These are phyloP conservation scores for Nasturtium officinale DNA, from an alignment of 345 rosid species.

Conservation along the genomic window DNA sequence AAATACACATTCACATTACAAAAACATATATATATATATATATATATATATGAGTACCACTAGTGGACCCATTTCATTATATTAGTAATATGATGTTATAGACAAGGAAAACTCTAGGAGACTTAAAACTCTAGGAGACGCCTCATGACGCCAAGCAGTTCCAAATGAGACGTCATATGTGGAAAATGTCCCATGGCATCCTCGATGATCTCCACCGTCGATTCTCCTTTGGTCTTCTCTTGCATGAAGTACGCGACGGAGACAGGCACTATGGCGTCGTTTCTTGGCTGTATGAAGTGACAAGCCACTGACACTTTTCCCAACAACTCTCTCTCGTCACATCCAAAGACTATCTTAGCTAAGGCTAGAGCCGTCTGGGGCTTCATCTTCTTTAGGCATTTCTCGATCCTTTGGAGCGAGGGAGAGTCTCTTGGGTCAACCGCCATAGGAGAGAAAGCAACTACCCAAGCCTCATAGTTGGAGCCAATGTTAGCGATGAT, in stretches of 20 bases:
- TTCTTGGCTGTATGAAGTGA: conserved; percentile 54
- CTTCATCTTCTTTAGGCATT: conserved; percentile 52
- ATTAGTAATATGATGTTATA: conserved; percentile 3
- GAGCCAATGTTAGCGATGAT: conserved; percentile 55
- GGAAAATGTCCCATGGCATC: conserved; percentile 67
- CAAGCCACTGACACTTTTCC: conserved; percentile 58
- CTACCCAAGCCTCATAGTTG: conserved; percentile 56
- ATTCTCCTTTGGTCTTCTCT: conserved; percentile 56
- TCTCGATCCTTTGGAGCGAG: conserved; percentile 42
- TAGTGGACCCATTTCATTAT: not conserved
- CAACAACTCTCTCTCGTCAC: conserved; percentile 59
- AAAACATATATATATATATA: not conserved
- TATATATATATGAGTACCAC: not conserved
- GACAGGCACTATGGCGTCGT: conserved; percentile 56
- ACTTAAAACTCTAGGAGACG: conserved; percentile 50
- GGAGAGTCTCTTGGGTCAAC: conserved; percentile 51
- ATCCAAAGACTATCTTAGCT: conserved; percentile 61
- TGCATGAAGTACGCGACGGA: conserved; percentile 69
- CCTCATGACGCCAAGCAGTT: conserved; percentile 52
- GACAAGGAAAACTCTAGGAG: conserved; percentile 47
- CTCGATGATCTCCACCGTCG: conserved; percentile 58
- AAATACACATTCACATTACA: conserved; percentile 21
- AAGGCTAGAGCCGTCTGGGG: conserved; percentile 60
- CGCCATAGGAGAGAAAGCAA: conserved; percentile 47
- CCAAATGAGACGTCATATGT: conserved; percentile 64